These are phyloP conservation scores for Macrocystidia cucumis DNA, from an alignment of 1,284 basidiomycete species.

Conservation along the genomic window DNA sequence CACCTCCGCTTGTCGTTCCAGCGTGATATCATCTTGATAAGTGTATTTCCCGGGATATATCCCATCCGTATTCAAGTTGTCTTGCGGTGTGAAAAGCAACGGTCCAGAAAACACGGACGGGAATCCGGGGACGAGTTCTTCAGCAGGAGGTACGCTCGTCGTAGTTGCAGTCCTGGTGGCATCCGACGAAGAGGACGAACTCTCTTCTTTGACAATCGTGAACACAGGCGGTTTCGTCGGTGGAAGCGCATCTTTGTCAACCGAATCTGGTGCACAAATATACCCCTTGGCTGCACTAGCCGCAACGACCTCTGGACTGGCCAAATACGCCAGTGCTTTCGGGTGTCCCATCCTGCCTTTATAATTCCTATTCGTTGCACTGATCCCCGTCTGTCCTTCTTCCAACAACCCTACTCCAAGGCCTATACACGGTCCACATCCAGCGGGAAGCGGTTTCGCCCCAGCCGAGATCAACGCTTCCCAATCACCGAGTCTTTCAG, in stretches of 20 bases:
- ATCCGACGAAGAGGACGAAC: constrained; percentile 16
- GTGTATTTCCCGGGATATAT: constrained; percentile 99
- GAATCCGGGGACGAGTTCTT: constrained; percentile 74
- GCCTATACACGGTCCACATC: constrained; percentile 98
- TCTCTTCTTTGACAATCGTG: constrained; percentile 37
- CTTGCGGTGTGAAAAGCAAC: constrained; percentile 89
- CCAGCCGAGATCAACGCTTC: constrained; percentile 79
- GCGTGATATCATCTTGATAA: constrained; percentile 98
- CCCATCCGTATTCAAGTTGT: constrained; percentile 97
- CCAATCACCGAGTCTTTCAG: constrained; percentile 87
- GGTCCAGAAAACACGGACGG: constrained; percentile 80
- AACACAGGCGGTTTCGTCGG: constrained; percentile 49
- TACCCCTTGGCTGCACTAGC: constrained; percentile 90
- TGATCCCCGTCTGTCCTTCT: constrained; percentile 94
- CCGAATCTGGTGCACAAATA: constrained; percentile 79
- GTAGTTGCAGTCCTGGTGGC: constrained; percentile 18
- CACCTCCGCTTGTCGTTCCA: constrained; percentile 90
- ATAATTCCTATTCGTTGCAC: constrained; percentile 98
- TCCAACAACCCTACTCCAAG: constrained; percentile 89
- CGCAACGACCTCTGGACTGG: constrained; percentile 94
- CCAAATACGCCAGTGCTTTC: constrained; percentile 92
- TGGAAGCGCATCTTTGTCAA: constrained; percentile 52
- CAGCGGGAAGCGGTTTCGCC: constrained; percentile 89
- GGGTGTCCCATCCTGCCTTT: constrained; percentile 98
- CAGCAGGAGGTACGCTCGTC: constrained; percentile 27